phyloP scores from a whole-genome alignment of 768 basidiomycete species.

The Leccinum imitatum region DNA sequence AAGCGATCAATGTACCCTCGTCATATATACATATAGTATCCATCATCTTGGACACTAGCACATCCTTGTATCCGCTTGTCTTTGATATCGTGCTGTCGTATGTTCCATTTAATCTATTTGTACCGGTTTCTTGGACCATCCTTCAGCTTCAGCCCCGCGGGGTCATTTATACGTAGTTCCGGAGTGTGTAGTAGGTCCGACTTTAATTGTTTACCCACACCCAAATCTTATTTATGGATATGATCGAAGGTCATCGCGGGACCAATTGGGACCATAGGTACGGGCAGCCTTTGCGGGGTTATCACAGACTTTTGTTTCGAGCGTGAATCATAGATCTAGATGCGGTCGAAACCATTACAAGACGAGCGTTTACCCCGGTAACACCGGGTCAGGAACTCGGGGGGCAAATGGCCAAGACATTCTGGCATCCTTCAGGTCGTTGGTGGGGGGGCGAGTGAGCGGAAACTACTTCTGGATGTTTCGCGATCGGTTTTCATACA shows the following conservation, averaged over 20 bases:
- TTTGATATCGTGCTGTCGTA: not conserved
- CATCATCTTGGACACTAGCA: not conserved
- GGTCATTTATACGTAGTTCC: not conserved
- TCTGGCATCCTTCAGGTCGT: not conserved
- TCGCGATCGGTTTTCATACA: not conserved
- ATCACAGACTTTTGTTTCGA: not conserved
- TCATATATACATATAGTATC: not conserved
- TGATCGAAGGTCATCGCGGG: not conserved
- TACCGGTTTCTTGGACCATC: not conserved
- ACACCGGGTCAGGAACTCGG: not conserved
- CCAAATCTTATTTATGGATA: not conserved
- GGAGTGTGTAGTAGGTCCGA: not conserved
- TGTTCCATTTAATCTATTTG: not conserved
- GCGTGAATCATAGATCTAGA: not conserved
- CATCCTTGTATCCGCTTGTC: not conserved
- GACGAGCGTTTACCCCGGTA: constrained; percentile 1
- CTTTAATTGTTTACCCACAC: not conserved
- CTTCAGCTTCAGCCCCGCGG: too few relatives aligned
- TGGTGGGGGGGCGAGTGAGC: not conserved
- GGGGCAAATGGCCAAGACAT: not conserved
- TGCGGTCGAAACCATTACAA: not conserved
- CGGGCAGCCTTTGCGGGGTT: not conserved
- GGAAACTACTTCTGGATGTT: not conserved
- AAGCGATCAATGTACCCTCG: not conserved
- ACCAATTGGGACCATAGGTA: not conserved